A percentile compares a stretch with the other conserved stretches of the same genome.
Conservation (phyloP, 2,329 filamentous ascomycete species). For the Emergomyces africanus region DNA sequence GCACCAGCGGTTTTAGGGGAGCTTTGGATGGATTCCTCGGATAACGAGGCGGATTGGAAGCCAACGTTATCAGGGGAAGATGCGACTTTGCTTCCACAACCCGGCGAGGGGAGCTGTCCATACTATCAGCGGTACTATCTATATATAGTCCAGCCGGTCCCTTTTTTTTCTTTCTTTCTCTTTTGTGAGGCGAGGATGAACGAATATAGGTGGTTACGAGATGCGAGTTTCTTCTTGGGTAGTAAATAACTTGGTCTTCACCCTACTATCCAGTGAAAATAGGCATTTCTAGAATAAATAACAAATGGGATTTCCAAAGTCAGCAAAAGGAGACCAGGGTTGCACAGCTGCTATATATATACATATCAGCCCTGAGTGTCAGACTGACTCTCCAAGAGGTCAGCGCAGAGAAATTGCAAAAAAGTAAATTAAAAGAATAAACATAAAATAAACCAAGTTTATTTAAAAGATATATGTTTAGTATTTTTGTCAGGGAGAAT, state of each 20-base stretch:
- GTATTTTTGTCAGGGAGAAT: not conserved
- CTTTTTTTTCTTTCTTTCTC: not conserved
- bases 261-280: not conserved
- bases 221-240: not conserved
- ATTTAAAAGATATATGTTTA: not conserved
- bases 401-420: not conserved
- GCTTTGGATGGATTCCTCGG: conserved; percentile 61
- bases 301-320: not conserved
- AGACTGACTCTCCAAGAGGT: not conserved
- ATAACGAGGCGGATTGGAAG: conserved; percentile 76
- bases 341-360: not conserved
- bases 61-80: conserved; percentile 63
- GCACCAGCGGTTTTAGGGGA: conserved; percentile 56
- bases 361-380: too few relatives aligned
- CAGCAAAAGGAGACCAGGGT: not conserved
- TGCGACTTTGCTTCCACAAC: conserved; percentile 68
- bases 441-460: not conserved
- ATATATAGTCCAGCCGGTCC: not conserved
- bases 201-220: not conserved
- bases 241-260: not conserved
- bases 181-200: not conserved
- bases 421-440: too few relatives aligned
- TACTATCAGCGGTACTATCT: not conserved
- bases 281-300: not conserved
- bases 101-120: not conserved